These are phyloP conservation scores for Xerocomus spinulosus DNA, from an alignment of 768 basidiomycete genomes.

Conservation along the genomic window DNA sequence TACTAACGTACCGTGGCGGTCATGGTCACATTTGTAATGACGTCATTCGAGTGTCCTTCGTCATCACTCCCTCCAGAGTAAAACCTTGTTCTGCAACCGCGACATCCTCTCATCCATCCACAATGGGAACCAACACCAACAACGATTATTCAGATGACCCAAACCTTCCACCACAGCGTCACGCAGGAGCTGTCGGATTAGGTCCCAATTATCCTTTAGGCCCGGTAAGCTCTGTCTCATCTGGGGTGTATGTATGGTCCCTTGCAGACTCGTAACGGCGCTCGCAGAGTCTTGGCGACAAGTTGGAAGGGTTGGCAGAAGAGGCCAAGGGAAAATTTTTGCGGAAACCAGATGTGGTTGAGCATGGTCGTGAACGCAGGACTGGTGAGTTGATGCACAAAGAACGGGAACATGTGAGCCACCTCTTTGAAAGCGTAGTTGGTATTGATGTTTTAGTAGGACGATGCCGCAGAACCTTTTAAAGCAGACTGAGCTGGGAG, in stretches of 20 bases:
- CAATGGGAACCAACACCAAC: no score
- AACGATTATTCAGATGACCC: slow-evolving; percentile 9
- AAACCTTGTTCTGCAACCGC: no score
- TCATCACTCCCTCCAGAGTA: no score
- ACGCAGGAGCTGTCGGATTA: slow-evolving; percentile 40
- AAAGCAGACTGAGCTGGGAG: no score
- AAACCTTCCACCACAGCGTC: slow-evolving; percentile 35
- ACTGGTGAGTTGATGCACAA: slow-evolving; percentile 39
- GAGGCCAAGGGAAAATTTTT: slow-evolving; percentile 38
- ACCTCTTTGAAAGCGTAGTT: background rate
- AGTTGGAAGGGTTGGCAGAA: slow-evolving; percentile 35
- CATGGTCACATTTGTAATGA: no score
- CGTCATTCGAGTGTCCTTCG: no score
- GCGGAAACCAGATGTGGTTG: slow-evolving; percentile 32
- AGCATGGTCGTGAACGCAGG: slow-evolving; percentile 37
- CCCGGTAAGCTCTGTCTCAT: slow-evolving; percentile 30
- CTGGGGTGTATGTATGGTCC: no score
- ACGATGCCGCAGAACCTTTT: slow-evolving; percentile 4
- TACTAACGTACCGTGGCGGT: no score
- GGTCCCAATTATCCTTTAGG: slow-evolving; percentile 34
- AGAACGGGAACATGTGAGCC: slow-evolving; percentile 28
- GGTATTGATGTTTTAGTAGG: background rate
- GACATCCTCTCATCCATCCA: no score
- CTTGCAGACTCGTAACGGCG: background rate
- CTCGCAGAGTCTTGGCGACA: slow-evolving; percentile 31